phyloP scores from a whole-genome alignment of 23 red algal genomes.

The Gracilariopsis chorda region DNA sequence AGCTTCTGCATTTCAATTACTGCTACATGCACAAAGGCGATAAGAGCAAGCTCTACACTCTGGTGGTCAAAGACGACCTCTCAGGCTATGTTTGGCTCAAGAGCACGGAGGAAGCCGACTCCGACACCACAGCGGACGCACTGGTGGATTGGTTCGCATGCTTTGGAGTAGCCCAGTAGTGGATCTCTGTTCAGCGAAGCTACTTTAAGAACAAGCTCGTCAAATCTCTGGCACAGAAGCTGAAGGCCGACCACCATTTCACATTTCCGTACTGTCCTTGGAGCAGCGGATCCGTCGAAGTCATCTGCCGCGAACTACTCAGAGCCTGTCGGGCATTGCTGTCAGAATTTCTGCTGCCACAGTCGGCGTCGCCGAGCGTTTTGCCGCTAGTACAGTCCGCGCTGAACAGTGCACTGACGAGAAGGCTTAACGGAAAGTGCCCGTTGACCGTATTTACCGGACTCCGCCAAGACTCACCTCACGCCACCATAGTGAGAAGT shows the following conservation, averaged over 20 bases:
- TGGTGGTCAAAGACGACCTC: not conserved
- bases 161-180: not conserved
- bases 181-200: not conserved
- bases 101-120: not conserved
- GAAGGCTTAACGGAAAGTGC: not conserved
- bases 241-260: not conserved
- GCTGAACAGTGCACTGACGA: not conserved
- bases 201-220: constrained; percentile 20
- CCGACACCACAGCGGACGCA: not conserved
- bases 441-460: not conserved
- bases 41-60: not conserved
- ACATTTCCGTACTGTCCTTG: not conserved
- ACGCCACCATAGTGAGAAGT: too few species aligned
- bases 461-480: too few species aligned
- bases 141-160: not conserved
- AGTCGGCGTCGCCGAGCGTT: not conserved
- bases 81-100: not conserved
- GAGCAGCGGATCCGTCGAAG: not conserved
- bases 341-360: not conserved
- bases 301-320: not conserved
- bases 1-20: constrained; percentile 9
- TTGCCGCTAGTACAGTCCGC: not conserved
- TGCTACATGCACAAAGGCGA: not conserved
- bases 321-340: not conserved
- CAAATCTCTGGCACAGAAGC: not conserved